Base-by-base conservation (phyloP, 352 stramenopile genomes). In the Pythium scleroteichum region DNA sequence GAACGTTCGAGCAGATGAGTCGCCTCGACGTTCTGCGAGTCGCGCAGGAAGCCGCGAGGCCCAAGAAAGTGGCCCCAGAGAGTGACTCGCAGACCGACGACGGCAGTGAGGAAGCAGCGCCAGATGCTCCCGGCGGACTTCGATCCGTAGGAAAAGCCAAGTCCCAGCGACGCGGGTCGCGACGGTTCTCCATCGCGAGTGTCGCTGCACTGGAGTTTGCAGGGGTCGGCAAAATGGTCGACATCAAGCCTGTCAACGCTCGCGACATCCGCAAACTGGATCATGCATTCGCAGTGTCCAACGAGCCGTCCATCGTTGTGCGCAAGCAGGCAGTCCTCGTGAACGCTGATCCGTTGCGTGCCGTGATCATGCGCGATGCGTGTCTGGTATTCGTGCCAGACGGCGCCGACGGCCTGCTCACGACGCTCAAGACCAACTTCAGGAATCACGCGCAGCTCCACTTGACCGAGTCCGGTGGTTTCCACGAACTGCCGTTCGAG, bases 311-410 rank as follows among this genome's bases (percentile, higher is more conserved):
- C 0, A 88, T 92, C 47, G 77, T 84, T 23, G 79, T 92, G 41
- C 78, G 82, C 17, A 87, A 86, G 59, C 80, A 92, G 59, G 82
- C 82, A 17, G 86, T 92, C 54, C 75, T 92, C 35, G 79, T 92
- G 50, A 92, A 85, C 59, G 80, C 82, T 22, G 64, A 92, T 48
- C 82, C 82, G 14, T 56, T 92, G 29, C 80, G 82, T 2, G 80
- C 80, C 5, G 83, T 92, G 47, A 81, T 92, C 47, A 88, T 92
- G 78, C 73, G 82, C 24, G 71, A 88, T 52, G 39, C 41, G 40
- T 67, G 59, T 48, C 49, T 76, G 10, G 63, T 76, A 35, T 79
- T 76, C 42, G 69, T 77, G 17, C 67, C 67, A 7, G 67, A 78
- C 46, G 65, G 75, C 66, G 79, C 76, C 17, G 78, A 90, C 60